Evolutionary conservation across 1,139 yeast species (phyloP).

Genomic region (Geotrichum cucujoidarum): DNA sequence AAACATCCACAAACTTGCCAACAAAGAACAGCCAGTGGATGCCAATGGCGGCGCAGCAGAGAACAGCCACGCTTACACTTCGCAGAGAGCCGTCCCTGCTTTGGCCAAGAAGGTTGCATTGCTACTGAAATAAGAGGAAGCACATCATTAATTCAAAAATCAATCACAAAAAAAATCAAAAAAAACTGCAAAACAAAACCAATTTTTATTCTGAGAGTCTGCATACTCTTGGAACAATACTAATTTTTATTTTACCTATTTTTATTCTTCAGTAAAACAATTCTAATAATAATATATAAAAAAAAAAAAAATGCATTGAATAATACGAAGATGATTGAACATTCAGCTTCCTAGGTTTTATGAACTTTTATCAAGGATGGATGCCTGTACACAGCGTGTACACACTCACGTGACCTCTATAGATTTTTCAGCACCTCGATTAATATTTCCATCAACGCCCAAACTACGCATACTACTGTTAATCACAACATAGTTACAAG

Average conservation of each 20-base stretch:
- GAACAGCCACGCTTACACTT: constrained; percentile 9
- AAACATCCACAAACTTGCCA: constrained; percentile 35
- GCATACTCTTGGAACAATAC: no score
- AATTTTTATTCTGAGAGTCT: no score
- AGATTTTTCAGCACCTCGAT: no score
- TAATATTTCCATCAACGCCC: neutral
- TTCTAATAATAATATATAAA: neutral
- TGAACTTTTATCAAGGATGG: no score
- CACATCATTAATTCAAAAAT: no score
- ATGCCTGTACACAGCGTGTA: neutral
- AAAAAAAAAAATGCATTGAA: constrained; percentile 1
- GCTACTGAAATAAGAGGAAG: constrained; percentile 8
- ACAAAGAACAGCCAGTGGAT: constrained; percentile 4
- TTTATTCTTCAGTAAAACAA: neutral
- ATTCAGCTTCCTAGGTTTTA: no score
- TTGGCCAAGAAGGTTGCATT: constrained; percentile 19
- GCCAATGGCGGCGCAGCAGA: constrained; percentile 8
- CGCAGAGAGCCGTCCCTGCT: constrained; percentile 20
- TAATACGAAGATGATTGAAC: neutral
- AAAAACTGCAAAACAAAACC: no score
- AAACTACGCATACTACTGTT: constrained; percentile 11
- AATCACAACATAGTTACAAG: neutral
- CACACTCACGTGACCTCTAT: neutral
- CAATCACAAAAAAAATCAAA: no score
- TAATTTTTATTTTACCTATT: neutral